A percentile compares a stretch with the other conserved stretches of the same genome.
phyloP scores from a whole-genome alignment of 169 alveolate genomes.

The Theileria orientalis region DNA sequence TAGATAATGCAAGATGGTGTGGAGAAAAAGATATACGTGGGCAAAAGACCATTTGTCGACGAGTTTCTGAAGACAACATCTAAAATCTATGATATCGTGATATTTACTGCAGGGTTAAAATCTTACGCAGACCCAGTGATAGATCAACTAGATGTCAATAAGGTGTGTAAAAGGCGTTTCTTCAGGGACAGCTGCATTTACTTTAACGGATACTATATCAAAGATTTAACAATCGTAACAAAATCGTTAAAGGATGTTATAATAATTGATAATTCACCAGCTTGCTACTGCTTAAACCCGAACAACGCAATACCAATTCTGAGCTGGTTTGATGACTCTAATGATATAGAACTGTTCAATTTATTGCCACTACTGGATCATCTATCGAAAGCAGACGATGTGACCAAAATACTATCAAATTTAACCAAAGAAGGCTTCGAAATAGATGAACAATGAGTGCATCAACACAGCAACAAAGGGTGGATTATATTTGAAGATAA shows the following conservation, averaged over 20 bases:
- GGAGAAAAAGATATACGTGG: constrained; percentile 49
- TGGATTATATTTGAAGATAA: no score
- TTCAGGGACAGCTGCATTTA: constrained; percentile 66
- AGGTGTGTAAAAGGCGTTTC: constrained; percentile 50
- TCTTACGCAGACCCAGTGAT: constrained; percentile 74
- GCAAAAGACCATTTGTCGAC: constrained; percentile 65
- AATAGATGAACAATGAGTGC: no score
- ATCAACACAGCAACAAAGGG: no score
- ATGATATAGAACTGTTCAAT: constrained; percentile 70
- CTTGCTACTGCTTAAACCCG: constrained; percentile 69
- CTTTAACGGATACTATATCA: constrained; percentile 58
- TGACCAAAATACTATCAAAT: constrained; percentile 3
- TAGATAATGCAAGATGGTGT: constrained; percentile 60
- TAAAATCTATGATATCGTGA: constrained; percentile 65
- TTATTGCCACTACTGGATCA: constrained; percentile 71
- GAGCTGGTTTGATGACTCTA: constrained; percentile 74
- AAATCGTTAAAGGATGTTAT: constrained; percentile 62
- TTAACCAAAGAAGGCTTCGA: not conserved
- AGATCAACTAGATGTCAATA: constrained; percentile 65
- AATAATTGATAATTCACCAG: constrained; percentile 69
- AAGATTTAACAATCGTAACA: constrained; percentile 62
- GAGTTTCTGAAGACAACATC: constrained; percentile 59
- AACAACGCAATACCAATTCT: constrained; percentile 74
- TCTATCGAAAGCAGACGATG: constrained; percentile 32
- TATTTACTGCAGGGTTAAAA: constrained; percentile 66